Conservation (phyloP, 2,329 filamentous ascomycete genomes). For the Pseudogymnoascus destructans region DNA sequence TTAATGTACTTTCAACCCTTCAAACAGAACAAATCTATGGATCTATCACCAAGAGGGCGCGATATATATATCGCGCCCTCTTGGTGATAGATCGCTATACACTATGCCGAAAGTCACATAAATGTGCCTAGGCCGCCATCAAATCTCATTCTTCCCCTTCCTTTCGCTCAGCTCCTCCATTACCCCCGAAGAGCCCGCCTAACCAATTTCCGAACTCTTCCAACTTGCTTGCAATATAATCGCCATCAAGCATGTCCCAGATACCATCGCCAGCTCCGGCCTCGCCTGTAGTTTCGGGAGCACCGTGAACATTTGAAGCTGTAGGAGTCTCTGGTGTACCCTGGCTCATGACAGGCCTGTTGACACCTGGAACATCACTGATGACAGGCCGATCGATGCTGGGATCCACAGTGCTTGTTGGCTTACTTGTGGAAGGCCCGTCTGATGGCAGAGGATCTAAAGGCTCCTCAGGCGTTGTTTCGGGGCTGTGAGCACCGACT, state of each 20-base stretch:
- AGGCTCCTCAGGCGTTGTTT: conserved; percentile 36
- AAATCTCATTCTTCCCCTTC: neutral
- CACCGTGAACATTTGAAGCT: neutral
- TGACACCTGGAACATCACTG: conserved; percentile 11
- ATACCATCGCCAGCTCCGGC: conserved; percentile 13
- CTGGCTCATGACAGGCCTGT: neutral
- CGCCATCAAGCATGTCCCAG: conserved; percentile 24
- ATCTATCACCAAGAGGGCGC: neutral
- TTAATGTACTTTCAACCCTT: neutral
- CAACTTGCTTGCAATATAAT: conserved; percentile 39
- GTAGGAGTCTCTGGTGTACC: neutral
- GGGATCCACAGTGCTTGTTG: neutral
- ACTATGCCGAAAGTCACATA: neutral
- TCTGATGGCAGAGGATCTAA: conserved; percentile 36
- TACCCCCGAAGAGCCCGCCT: conserved; percentile 1
- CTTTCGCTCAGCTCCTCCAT: neutral
- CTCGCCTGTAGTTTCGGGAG: conserved; percentile 14
- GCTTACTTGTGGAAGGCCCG: neutral
- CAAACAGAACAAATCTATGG: neutral
- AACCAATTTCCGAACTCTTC: conserved; percentile 27
- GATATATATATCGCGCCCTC: neutral
- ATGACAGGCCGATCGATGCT: conserved; percentile 12
- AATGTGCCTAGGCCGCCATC: neutral
- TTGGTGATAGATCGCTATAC: too few species aligned
- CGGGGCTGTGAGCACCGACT: conserved; percentile 36